Evolutionary conservation across 768 basidiomycete species (phyloP).

Genomic region (Coprinopsis sp.): DNA sequence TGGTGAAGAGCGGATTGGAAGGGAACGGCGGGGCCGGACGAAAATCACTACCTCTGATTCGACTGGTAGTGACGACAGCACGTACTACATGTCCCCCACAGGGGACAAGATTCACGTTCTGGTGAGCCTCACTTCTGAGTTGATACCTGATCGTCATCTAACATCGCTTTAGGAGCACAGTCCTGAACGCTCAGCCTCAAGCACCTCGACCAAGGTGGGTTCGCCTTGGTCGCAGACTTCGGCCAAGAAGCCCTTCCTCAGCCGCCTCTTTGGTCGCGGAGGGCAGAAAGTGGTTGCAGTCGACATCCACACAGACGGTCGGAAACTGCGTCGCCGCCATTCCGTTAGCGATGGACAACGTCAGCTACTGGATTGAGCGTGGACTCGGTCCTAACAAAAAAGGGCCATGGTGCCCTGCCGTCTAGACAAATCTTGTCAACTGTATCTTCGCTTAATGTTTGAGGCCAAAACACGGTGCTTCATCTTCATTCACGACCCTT

Average conservation of each 20-base stretch:
- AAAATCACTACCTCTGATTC: slow-evolving; percentile 21
- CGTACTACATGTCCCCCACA: slow-evolving; percentile 70
- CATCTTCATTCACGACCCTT: too few species aligned
- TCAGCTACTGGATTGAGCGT: neutral
- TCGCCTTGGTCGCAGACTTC: slow-evolving; percentile 38
- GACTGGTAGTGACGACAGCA: slow-evolving; percentile 52
- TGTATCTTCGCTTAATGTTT: too few species aligned
- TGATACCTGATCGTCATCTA: slow-evolving; percentile 14
- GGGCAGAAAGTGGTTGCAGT: slow-evolving; percentile 34
- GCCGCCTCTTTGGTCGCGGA: slow-evolving; percentile 51
- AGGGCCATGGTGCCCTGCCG: too few species aligned
- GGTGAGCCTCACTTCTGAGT: slow-evolving; percentile 40
- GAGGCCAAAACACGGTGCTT: too few species aligned
- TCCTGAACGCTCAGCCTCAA: slow-evolving; percentile 51
- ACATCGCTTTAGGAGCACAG: slow-evolving; percentile 28
- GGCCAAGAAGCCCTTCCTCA: slow-evolving; percentile 56
- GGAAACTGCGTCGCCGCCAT: slow-evolving; percentile 45
- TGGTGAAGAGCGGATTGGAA: slow-evolving; percentile 28
- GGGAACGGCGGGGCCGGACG: slow-evolving; percentile 11
- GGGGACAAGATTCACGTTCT: slow-evolving; percentile 75
- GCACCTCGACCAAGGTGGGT: slow-evolving; percentile 53
- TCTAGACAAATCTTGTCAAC: too few species aligned
- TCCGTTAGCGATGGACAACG: slow-evolving; percentile 36
- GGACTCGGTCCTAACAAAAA: neutral
- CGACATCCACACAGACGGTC: slow-evolving; percentile 24